Conservation (phyloP, 495 filamentous ascomycete species). For the Penicillium angulare region DNA sequence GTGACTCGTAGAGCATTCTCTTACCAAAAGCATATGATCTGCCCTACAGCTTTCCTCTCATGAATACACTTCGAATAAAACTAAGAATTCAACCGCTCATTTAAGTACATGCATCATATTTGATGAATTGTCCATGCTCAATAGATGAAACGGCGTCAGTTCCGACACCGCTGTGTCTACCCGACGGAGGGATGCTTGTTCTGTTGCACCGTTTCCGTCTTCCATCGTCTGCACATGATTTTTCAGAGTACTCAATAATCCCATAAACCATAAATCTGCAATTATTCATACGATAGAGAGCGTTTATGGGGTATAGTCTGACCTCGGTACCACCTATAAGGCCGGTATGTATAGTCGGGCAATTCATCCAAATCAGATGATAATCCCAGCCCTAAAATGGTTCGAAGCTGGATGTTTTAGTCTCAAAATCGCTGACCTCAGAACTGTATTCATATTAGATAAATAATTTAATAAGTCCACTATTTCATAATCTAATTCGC, state of each 20-base stretch:
- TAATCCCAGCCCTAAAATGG: constrained; percentile 7
- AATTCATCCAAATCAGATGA: background rate
- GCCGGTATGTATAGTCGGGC: background rate
- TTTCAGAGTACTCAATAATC: background rate
- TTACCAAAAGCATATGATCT: background rate
- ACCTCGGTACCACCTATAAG: background rate
- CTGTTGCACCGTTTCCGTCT: constrained; percentile 21
- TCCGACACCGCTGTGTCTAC: constrained; percentile 19
- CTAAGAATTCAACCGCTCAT: background rate
- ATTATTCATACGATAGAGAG: background rate
- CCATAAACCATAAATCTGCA: background rate
- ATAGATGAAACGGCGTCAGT: constrained; percentile 26
- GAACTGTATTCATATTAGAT: too few species aligned
- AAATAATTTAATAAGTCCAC: background rate
- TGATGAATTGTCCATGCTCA: constrained; percentile 7
- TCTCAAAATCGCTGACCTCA: too few species aligned
- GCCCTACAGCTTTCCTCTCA: background rate
- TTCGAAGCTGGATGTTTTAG: constrained; percentile 7
- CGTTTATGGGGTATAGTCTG: background rate
- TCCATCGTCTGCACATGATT: constrained; percentile 7
- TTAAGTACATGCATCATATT: background rate
- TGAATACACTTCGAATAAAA: background rate
- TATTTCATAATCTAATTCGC: background rate
- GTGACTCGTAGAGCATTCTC: background rate
- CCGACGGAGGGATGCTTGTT: constrained; percentile 25